Evolutionary conservation across 1,284 basidiomycete genomes (phyloP).

Genomic region (Fomitiporia mediterranea): DNA sequence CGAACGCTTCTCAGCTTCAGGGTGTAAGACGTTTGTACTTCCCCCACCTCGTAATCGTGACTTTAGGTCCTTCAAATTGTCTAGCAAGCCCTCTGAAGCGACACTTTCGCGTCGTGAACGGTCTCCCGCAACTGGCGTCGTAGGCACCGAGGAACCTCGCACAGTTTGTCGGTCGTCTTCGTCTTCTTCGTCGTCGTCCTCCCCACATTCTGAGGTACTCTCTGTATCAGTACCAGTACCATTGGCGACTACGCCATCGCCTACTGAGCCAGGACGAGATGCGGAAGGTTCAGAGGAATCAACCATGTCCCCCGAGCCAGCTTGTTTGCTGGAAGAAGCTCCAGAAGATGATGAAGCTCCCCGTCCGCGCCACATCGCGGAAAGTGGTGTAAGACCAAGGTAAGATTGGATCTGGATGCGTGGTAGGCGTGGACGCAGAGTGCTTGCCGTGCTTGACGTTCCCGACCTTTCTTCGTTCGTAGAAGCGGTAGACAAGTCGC

Average conservation of each 20-base stretch:
- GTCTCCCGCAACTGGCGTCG: constrained; percentile 30
- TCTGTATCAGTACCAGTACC: not conserved
- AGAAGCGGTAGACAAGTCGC: not conserved
- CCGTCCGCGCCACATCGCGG: constrained; percentile 20
- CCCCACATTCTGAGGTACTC: not conserved
- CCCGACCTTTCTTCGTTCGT: constrained; percentile 1
- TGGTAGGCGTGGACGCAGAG: constrained; percentile 12
- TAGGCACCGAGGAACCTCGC: constrained; percentile 29
- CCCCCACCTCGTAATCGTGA: not conserved
- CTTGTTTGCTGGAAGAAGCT: not conserved
- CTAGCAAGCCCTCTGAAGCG: constrained; percentile 18
- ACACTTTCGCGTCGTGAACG: not conserved
- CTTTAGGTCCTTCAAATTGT: constrained; percentile 11
- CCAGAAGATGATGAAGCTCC: constrained; percentile 17
- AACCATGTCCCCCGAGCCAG: not conserved
- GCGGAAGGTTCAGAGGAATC: not conserved
- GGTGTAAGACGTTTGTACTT: not conserved
- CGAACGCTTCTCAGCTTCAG: not conserved
- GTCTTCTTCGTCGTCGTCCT: constrained; percentile 32
- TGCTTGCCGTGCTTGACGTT: not conserved
- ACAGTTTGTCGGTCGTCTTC: constrained; percentile 62
- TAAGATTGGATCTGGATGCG: constrained; percentile 17
- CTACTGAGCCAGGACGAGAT: not conserved
- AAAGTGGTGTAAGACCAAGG: constrained; percentile 15
- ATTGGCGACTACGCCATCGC: not conserved